Conservation (phyloP, 2,329 filamentous ascomycete genomes). For the Trichoderma citrinoviride region DNA sequence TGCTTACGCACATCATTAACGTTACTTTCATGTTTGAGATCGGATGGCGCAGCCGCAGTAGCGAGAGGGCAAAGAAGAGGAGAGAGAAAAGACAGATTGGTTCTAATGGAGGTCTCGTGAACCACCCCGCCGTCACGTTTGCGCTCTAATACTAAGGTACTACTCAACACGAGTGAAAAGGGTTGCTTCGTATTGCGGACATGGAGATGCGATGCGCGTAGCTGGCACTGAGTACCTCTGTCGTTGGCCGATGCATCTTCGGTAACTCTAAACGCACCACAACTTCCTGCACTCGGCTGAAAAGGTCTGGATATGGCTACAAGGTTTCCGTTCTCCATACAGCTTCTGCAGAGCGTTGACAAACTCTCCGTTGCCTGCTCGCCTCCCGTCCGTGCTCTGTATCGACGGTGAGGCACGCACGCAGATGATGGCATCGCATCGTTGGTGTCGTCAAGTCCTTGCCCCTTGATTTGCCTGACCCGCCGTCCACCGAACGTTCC, state of each 20-base stretch:
- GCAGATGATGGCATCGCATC: neutral
- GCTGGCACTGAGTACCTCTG: neutral
- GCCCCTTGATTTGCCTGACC: neutral
- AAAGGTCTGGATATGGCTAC: no score
- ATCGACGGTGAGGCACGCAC: neutral
- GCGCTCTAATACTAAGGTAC: neutral
- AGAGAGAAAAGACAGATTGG: neutral
- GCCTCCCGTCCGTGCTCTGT: neutral
- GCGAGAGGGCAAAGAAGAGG: neutral
- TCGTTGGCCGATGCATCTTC: neutral
- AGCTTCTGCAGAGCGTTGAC: no score
- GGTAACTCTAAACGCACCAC: neutral
- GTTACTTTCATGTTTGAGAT: neutral
- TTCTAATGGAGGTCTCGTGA: neutral
- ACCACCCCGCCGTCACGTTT: neutral
- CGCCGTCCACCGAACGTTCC: neutral
- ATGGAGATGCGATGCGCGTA: neutral
- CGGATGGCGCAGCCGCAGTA: neutral
- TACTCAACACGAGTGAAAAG: neutral
- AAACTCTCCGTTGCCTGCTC: neutral
- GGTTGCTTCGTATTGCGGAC: neutral
- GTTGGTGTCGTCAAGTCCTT: neutral
- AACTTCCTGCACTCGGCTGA: no score
- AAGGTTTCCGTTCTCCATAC: no score
- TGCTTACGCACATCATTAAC: neutral